A percentile compares a stretch with the other conserved stretches of the same genome.
These are phyloP conservation scores for Cladosporium velox DNA, from an alignment of 2,329 filamentous ascomycete species.

Conservation along the genomic window DNA sequence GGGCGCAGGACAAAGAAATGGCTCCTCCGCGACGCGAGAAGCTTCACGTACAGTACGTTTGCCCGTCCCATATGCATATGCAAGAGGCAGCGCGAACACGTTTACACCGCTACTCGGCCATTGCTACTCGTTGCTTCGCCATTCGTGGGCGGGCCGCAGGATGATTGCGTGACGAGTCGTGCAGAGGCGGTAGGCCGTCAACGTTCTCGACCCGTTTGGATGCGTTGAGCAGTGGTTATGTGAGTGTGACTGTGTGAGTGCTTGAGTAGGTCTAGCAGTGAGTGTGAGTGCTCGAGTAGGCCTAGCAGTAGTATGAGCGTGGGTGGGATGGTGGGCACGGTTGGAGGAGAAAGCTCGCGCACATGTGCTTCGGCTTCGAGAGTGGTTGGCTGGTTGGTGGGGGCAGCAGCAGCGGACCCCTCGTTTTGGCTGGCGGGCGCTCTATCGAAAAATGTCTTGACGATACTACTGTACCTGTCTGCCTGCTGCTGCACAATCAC, in stretches of 20 bases:
- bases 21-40: background rate
- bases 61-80: background rate
- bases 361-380: background rate
- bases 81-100: background rate
- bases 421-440: background rate
- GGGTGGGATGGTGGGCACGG: background rate
- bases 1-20: background rate
- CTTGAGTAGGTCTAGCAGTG: background rate
- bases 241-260: background rate
- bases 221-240: background rate
- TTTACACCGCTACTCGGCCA: conserved; percentile 14
- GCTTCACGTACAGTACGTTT: background rate
- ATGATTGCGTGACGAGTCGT: conserved; percentile 19
- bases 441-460: background rate
- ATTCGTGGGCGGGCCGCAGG: conserved; percentile 2
- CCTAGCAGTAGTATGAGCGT: background rate
- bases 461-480: background rate
- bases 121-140: background rate
- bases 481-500: background rate
- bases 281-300: background rate
- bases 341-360: background rate
- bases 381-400: background rate
- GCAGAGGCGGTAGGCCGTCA: background rate
- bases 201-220: background rate
- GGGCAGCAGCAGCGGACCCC: background rate